phyloP scores from a whole-genome alignment of 106 monocot species.

The Cymbidium sinense region DNA sequence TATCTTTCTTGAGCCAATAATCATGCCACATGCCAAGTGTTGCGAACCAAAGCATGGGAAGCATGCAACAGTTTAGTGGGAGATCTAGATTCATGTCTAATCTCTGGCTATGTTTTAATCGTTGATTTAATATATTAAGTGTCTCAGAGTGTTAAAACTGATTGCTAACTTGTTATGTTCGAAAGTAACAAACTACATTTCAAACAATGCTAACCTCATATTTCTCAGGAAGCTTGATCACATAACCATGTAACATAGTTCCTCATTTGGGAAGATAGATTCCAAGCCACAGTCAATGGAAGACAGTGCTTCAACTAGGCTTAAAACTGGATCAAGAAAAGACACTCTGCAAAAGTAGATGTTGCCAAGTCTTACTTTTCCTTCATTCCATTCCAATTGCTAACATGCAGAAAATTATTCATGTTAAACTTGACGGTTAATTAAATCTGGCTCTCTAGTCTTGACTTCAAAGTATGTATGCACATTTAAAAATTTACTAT shows the following conservation, averaged over 20 bases:
- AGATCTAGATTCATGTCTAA: neutral
- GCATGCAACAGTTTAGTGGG: neutral
- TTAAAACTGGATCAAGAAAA: constrained; percentile 41
- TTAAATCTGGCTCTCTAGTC: neutral
- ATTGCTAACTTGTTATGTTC: neutral
- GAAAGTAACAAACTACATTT: neutral
- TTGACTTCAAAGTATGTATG: no score
- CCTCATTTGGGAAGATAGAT: constrained; percentile 32
- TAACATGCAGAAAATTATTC: neutral
- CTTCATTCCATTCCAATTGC: neutral
- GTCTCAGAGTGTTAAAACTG: neutral
- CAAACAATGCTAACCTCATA: constrained; percentile 43
- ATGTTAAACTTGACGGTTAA: neutral
- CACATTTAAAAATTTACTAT: no score
- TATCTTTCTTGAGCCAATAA: neutral
- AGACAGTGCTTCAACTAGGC: constrained; percentile 56
- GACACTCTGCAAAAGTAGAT: constrained; percentile 41
- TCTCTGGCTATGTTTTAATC: neutral
- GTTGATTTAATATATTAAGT: neutral
- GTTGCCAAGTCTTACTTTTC: no score
- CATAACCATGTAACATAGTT: constrained; percentile 29
- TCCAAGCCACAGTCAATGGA: constrained; percentile 31
- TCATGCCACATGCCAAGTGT: neutral
- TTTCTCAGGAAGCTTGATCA: constrained; percentile 63
- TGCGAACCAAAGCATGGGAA: neutral